Conservation (phyloP, 495 filamentous ascomycete genomes). For the Penicillium waksmanii region DNA sequence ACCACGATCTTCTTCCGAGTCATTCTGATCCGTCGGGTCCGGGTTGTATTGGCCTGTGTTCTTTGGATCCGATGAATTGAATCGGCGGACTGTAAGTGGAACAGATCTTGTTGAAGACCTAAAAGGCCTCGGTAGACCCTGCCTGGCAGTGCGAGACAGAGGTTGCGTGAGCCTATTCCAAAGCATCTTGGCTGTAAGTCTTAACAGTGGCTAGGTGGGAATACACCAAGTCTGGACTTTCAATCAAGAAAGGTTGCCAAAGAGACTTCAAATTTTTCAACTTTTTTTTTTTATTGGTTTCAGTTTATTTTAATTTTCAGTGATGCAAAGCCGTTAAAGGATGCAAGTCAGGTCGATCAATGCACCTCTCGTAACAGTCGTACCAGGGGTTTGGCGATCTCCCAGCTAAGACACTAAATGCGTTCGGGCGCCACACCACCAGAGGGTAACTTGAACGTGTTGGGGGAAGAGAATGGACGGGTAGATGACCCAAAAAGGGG, state of each 20-base stretch:
- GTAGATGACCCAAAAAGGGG: conserved; percentile 10
- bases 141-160: conserved; percentile 24
- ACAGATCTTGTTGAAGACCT: conserved; percentile 12
- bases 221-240: too few relatives aligned
- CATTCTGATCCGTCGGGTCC: conserved; percentile 40
- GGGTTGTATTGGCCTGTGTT: conserved; percentile 30
- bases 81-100: conserved; percentile 21
- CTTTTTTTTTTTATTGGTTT: background rate
- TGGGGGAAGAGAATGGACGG: conserved; percentile 17
- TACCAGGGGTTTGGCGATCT: background rate
- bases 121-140: conserved; percentile 22
- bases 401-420: background rate
- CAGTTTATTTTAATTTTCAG: background rate
- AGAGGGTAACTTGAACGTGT: conserved; percentile 18
- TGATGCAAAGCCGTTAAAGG: background rate
- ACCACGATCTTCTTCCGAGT: conserved; percentile 33
- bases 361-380: background rate
- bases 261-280: background rate
- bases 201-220: too few relatives aligned
- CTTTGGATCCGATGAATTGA: conserved; percentile 36
- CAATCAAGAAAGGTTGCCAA: too few relatives aligned
- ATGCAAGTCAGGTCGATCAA: too few relatives aligned
- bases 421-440: conserved; percentile 23
- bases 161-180: conserved; percentile 30
- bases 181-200: conserved; percentile 21